These are phyloP conservation scores for Chaetomium strumarium DNA, from an alignment of 2,329 filamentous ascomycete genomes.

Conservation along the genomic window DNA sequence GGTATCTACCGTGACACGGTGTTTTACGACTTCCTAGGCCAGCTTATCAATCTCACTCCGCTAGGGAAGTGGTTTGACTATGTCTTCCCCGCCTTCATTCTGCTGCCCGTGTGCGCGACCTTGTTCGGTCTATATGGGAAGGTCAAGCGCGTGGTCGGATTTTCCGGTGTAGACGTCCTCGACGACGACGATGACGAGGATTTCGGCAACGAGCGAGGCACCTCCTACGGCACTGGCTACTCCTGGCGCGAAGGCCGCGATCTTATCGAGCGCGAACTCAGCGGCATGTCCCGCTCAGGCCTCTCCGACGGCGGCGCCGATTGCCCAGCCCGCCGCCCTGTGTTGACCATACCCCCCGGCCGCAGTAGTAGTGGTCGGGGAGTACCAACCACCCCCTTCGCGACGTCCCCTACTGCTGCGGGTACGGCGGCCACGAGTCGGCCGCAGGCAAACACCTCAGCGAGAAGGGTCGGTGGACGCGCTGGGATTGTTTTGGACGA, in stretches of 20 bases:
- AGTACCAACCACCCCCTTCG: conserved; percentile 39
- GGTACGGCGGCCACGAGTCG: neutral
- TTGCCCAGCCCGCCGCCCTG: conserved; percentile 36
- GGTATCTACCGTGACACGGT: conserved; percentile 69
- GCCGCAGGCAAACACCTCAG: conserved; percentile 25
- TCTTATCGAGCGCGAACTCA: conserved; percentile 80
- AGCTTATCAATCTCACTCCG: conserved; percentile 74
- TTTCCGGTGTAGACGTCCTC: conserved; percentile 64
- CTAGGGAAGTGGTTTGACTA: conserved; percentile 80
- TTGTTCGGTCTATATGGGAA: conserved; percentile 85
- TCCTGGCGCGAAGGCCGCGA: conserved; percentile 89
- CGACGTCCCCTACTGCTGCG: conserved; percentile 32
- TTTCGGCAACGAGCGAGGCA: conserved; percentile 35
- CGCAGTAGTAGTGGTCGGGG: conserved; percentile 23
- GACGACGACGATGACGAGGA: conserved; percentile 62
- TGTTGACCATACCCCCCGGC: conserved; percentile 40
- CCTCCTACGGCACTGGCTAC: conserved; percentile 62
- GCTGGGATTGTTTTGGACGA: conserved; percentile 9
- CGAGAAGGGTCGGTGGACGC: conserved; percentile 25
- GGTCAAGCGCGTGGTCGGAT: conserved; percentile 66
- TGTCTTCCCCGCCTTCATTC: conserved; percentile 81
- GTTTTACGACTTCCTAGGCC: conserved; percentile 83
- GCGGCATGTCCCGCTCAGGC: conserved; percentile 52
- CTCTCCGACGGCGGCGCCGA: conserved; percentile 29
- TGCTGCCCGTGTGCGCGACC: conserved; percentile 79